Conservation (phyloP, 1,139 yeast species). For the Taiozyma onychis region DNA sequence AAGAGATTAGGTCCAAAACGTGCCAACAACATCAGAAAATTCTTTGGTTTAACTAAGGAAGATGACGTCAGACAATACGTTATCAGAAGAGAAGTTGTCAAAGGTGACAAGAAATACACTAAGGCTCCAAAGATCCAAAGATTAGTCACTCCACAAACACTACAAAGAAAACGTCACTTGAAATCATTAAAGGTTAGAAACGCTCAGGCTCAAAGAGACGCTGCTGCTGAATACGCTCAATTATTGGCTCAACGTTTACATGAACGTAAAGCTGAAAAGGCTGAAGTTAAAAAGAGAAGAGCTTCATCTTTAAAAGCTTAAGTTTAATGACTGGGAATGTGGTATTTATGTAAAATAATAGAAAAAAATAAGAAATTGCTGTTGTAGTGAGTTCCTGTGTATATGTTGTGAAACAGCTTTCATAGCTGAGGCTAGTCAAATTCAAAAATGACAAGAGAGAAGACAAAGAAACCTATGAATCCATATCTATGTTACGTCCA, state of each 20-base stretch:
- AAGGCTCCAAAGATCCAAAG: constrained; percentile 99
- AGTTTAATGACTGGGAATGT: constrained; percentile 16
- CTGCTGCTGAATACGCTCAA: constrained; percentile 99
- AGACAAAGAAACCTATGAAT: too few species aligned
- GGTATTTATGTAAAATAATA: not conserved
- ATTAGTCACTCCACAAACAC: constrained; percentile 97
- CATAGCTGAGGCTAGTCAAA: too few species aligned
- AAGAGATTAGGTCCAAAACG: constrained; percentile 99
- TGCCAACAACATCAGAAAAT: constrained; percentile 98
- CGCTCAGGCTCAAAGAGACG: constrained; percentile 99
- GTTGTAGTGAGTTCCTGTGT: not conserved
- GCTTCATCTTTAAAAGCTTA: constrained; percentile 95
- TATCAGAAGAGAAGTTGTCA: constrained; percentile 96
- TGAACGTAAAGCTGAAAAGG: constrained; percentile 97
- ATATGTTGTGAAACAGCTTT: too few species aligned
- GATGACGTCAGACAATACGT: constrained; percentile 94
- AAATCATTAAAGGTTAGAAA: constrained; percentile 90
- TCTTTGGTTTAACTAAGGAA: constrained; percentile 96
- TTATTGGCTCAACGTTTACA: constrained; percentile 96
- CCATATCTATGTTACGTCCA: too few species aligned
- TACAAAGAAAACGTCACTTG: constrained; percentile 99
- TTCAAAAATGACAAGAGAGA: too few species aligned
- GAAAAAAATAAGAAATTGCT: constrained; percentile 1
- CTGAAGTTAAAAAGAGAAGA: constrained; percentile 98
- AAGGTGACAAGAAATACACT: constrained; percentile 98